Percentiles rank a stretch among this genome's conserved stretches.
These are phyloP conservation scores for Rubroboletus satanas DNA, from an alignment of 768 basidiomycete genomes.

Conservation along the genomic window DNA sequence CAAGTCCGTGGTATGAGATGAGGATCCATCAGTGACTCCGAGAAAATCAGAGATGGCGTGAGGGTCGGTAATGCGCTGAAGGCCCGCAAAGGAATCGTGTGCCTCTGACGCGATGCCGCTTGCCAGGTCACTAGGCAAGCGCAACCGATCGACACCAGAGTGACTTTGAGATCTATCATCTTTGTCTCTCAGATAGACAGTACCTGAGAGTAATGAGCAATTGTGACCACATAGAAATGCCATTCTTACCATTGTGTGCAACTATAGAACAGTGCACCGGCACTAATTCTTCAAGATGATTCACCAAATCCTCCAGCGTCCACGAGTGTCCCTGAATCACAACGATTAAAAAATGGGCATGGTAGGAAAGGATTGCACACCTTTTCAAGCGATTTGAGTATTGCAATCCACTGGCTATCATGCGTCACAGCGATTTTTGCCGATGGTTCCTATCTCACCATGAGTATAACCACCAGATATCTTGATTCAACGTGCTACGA, in stretches of 20 bases:
- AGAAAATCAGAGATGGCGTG: too few species aligned
- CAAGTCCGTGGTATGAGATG: too few species aligned
- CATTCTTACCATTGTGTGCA: background rate
- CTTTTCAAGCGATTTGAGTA: background rate
- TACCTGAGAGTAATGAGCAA: background rate
- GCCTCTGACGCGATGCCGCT: too few species aligned
- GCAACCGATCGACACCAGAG: too few species aligned
- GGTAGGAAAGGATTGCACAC: background rate
- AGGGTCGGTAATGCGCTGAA: too few species aligned
- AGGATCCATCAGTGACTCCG: too few species aligned
- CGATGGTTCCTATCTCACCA: background rate
- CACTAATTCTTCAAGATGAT: background rate
- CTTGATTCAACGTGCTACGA: background rate
- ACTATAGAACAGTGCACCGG: background rate
- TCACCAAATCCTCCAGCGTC: background rate
- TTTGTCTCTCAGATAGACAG: background rate
- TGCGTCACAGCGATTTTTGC: background rate
- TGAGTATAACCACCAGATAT: background rate
- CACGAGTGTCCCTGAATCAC: background rate
- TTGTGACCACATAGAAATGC: background rate
- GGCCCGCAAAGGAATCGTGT: too few species aligned
- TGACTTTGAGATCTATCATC: background rate
- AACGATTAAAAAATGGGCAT: background rate
- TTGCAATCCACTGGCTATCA: background rate
- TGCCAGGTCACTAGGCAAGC: too few species aligned